Conservation (phyloP, 1,284 basidiomycete species). For the Trichosporon coremiiforme region DNA sequence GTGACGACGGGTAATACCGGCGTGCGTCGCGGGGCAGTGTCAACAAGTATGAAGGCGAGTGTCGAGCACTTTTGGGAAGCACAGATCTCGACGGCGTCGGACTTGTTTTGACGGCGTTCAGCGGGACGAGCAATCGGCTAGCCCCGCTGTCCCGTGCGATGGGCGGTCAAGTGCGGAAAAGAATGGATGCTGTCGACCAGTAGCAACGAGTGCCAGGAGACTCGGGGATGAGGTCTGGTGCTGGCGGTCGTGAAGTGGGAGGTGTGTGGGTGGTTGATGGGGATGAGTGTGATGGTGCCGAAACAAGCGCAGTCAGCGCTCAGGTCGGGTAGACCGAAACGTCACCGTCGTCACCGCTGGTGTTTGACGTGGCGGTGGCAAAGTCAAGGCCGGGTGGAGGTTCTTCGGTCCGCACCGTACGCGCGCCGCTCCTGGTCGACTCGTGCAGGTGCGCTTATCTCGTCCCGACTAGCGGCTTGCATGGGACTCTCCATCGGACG, state of each 20-base stretch:
- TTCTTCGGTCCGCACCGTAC: not conserved
- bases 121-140: not conserved
- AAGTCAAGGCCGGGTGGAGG: not conserved
- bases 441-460: too few species aligned
- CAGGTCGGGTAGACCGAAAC: not conserved
- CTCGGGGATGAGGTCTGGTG: too few species aligned
- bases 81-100: too few species aligned
- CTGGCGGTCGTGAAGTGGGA: not conserved
- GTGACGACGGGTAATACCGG: too few species aligned
- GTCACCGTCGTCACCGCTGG: constrained; percentile 9
- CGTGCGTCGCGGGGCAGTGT: too few species aligned
- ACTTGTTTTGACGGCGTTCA: not conserved
- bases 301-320: not conserved
- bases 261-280: not conserved
- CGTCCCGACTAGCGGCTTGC: too few species aligned
- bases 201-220: too few species aligned
- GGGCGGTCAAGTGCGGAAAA: not conserved
- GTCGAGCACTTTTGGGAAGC: too few species aligned
- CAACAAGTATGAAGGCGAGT: too few species aligned
- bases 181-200: not conserved
- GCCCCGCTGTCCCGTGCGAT: not conserved
- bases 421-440: not conserved
- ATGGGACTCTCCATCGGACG: not conserved
- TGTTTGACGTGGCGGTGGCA: constrained; percentile 17
- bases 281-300: not conserved